Conservation (phyloP, 306 rosid genomes). For the Sindora glabra region DNA sequence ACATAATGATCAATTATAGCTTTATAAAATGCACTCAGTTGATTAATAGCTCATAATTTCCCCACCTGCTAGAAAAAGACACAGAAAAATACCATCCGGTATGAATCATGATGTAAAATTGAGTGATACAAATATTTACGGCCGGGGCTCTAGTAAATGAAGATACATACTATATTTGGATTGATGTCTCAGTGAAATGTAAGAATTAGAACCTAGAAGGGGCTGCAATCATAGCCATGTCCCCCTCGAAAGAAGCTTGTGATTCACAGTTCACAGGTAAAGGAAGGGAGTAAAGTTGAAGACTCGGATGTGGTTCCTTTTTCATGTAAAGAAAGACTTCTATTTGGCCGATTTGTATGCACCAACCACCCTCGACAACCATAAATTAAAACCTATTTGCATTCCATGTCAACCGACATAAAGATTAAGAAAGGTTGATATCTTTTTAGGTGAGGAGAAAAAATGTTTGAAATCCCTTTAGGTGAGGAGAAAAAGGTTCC, state of each 20-base stretch:
- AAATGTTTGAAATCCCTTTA: no score
- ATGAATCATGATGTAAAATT: no score
- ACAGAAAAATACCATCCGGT: no score
- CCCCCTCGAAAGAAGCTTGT: conserved; percentile 45
- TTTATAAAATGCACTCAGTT: no score
- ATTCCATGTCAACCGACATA: conserved; percentile 1
- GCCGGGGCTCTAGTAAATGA: conserved; percentile 26
- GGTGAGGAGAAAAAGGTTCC: no score
- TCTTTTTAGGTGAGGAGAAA: no score
- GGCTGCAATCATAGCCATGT: conserved; percentile 43
- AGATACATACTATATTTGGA: background rate
- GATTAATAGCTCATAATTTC: no score
- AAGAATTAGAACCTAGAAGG: conserved; percentile 28
- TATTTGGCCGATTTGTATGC: conserved; percentile 21
- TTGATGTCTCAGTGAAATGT: conserved; percentile 17
- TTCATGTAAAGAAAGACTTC: background rate
- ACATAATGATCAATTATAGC: no score
- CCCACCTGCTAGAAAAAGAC: no score
- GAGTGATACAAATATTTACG: background rate
- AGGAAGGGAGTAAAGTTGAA: conserved; percentile 36
- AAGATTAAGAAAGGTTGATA: background rate
- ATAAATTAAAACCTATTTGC: background rate
- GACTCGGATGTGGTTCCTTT: conserved; percentile 1
- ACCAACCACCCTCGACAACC: conserved; percentile 35
- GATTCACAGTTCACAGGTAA: conserved; percentile 46